Base-by-base conservation (phyloP, 2,329 filamentous ascomycete species). In the Paecilomyces variotii region DNA sequence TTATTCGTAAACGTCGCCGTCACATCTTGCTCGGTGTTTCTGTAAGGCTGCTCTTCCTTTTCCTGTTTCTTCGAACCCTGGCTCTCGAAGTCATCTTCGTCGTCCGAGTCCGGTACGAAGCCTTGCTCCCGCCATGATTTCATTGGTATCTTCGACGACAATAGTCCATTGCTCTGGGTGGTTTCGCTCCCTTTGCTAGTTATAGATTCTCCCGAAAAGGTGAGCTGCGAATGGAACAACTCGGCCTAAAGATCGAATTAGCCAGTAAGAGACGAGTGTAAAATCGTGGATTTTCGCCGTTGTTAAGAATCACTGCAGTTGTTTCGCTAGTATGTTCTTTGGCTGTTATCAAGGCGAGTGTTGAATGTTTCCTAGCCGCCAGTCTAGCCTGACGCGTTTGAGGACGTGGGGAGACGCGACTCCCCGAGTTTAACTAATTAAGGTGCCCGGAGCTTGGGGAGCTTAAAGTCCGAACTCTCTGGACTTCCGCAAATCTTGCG, bases 81-180 rank as follows among this genome's bases (percentile, higher is more conserved):
- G 53, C 67, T 73, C 28, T 76, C 75, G 53, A 74, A 69, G 54
- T 72, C 73, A 54, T 75, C 76, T 54, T 77, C 76, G 24, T 77
- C 75, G 60, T 81, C 79, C 51, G 79, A 80, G 67, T 81, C 79
- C 61, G 77, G 77, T 61, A 81, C 79, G 73, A 76, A 81, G 56
- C 79, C 79, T 70, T 76, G 74, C 68, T 76, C 72, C 68, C 75
- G 76, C 79, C 79, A 81, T 74, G 72, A 70, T 73, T 77, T 74
- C 74, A 76, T 77, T 74, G 70, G 70, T 67, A 64, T 65, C 60
- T 63, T 67, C 59, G 67, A 65, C 63, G 67, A 62, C 62, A 62
- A 65, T 69, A 59, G 63, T 69, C 72, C 73, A 75, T 75, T 62
- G 68, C 71, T 69, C 62, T 70, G 72, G 53, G 53, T 55, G 7